Evolutionary conservation across 1,284 basidiomycete genomes (phyloP).

Genomic region (Golubevia pallescens): DNA sequence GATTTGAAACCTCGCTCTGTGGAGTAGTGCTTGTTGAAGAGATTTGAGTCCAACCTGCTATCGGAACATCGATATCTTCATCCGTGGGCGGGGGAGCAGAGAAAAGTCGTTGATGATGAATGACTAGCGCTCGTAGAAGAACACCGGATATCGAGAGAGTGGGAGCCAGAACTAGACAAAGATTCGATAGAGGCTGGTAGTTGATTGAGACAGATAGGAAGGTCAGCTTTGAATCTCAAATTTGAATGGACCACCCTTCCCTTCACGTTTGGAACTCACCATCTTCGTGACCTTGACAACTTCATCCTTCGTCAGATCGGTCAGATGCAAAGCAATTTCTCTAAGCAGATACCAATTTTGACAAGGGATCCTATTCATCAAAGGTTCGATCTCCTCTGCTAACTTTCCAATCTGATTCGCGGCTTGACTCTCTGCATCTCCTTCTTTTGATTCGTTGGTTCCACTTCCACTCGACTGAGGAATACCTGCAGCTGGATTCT

Average conservation of each 20-base stretch:
- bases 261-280: slow-evolving; percentile 18
- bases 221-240: not conserved
- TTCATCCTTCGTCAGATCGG: slow-evolving; percentile 19
- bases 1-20: not conserved
- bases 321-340: slow-evolving; percentile 44
- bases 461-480: slow-evolving; percentile 5
- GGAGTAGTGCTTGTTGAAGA: not conserved
- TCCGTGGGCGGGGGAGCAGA: not conserved
- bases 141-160: slow-evolving; percentile 41
- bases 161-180: slow-evolving; percentile 54
- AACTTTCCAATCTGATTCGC: not conserved
- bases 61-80: not conserved
- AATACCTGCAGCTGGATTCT: slow-evolving; percentile 9
- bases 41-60: not conserved
- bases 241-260: not conserved
- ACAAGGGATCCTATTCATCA: slow-evolving; percentile 28
- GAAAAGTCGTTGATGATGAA: slow-evolving; percentile 29
- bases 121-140: slow-evolving; percentile 40
- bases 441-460: not conserved
- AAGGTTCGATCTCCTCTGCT: slow-evolving; percentile 14
- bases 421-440: not conserved
- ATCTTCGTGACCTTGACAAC: slow-evolving; percentile 48
- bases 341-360: slow-evolving; percentile 57
- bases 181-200: slow-evolving; percentile 34
- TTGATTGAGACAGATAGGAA: not conserved